Base-by-base conservation (phyloP, 164 flowering plant genomes). In the Malania oleifera region DNA sequence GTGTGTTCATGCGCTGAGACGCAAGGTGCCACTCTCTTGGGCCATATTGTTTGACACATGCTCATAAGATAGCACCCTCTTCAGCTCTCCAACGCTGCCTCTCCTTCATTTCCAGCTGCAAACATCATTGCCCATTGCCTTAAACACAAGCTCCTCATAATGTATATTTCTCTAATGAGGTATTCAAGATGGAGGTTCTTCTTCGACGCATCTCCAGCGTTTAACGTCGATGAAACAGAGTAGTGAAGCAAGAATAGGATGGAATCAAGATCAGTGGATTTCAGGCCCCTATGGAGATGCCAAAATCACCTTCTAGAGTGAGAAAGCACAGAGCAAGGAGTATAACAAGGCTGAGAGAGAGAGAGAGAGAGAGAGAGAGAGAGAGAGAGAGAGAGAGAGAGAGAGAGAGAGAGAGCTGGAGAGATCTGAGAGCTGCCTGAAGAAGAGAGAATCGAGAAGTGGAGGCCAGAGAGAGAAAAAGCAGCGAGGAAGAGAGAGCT, bases 61-160 rank as follows among this genome's bases (percentile, higher is more conserved):
- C 79, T 24, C 65, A 56, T n/a, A 78, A 50, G 22, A 78, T 53
- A 24, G 79, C 79, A 64, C 75, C 82, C 60, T 78, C 82, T 64
- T 78, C 82, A 29, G 79, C 66, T 45, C 59, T 64, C 82, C 82
- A 78, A 7, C 82, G 70, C 40, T 78, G 82, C 41, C 82, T 62
- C 73, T 75, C 82, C 69, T 75, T 78, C 79, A 77, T 77, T 48
- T 73, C 73, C 52, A 59, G 35, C 59, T 50, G 64, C 70, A 67
- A 57, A 51, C 55, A 26, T 43, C 66, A 58, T 64, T 53, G 48
- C 61, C 82, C 84, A 80, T 83, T 52, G 69, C 65, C 70, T 57
- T 35, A 25, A 48, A 56, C 63, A 31, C 24, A 17, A 60, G 62
- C 57, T 70, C 83, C 59, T 82, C 87, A 81, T 82, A 72, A 71